These are phyloP conservation scores for Pythium apleroticum DNA, from an alignment of 352 stramenopile genomes.

Conservation along the genomic window DNA sequence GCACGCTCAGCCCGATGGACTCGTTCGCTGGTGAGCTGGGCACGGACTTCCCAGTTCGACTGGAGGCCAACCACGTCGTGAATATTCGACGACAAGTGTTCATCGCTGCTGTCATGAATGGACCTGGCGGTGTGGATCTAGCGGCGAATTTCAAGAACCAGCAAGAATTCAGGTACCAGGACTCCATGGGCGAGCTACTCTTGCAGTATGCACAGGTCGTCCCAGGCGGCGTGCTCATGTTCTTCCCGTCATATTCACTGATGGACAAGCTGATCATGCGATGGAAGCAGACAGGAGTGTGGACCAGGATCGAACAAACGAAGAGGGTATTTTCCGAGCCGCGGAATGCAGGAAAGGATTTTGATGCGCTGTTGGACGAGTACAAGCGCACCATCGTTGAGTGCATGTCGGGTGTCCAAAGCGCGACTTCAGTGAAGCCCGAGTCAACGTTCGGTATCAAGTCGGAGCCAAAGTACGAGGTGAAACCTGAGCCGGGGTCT, in stretches of 20 bases:
- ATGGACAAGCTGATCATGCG: conserved; percentile 67
- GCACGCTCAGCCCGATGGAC: conserved; percentile 85
- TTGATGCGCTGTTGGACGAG: conserved; percentile 72
- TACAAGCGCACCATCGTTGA: conserved; percentile 60
- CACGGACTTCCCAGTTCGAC: conserved; percentile 72
- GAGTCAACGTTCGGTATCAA: conserved; percentile 1
- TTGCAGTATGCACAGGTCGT: conserved; percentile 66
- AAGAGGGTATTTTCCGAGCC: conserved; percentile 75
- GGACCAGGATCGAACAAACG: conserved; percentile 50
- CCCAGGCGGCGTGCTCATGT: conserved; percentile 83
- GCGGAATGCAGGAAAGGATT: conserved; percentile 75
- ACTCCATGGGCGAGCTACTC: conserved; percentile 76
- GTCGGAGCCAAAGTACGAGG: conserved; percentile 6
- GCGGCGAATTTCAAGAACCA: conserved; percentile 83
- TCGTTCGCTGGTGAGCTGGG: conserved; percentile 85
- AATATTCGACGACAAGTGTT: conserved; percentile 88
- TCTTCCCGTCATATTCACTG: conserved; percentile 84
- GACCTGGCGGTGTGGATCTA: conserved; percentile 63
- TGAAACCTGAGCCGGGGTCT: not conserved
- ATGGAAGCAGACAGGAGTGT: conserved; percentile 73
- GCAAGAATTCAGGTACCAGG: conserved; percentile 77
- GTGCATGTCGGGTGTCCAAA: conserved; percentile 9
- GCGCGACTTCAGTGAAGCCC: not conserved
- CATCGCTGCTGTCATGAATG: conserved; percentile 69
- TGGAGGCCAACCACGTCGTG: conserved; percentile 87